phyloP scores from a whole-genome alignment of 352 stramenopile species.

The Phytopythium aichiense region DNA sequence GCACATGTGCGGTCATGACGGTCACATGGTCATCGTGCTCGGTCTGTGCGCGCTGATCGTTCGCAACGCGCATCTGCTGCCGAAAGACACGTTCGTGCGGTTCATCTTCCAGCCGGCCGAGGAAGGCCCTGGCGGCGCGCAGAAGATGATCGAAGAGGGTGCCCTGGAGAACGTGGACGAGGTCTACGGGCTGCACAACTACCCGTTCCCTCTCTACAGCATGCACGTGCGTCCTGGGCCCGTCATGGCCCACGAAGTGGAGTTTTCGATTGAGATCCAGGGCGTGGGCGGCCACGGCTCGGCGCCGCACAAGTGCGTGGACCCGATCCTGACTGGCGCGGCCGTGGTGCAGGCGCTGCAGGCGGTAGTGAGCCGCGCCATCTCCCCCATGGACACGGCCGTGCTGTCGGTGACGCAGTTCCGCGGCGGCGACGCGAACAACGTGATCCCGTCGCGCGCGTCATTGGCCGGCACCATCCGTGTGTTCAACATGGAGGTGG shows the following conservation, averaged over 20 bases:
- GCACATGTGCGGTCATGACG: conserved; percentile 96
- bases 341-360: conserved; percentile 92
- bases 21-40: conserved; percentile 93
- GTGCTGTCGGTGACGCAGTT: conserved; percentile 93
- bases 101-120: conserved; percentile 97
- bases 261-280: conserved; percentile 90
- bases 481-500: conserved; percentile 85
- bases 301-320: conserved; percentile 88
- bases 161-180: conserved; percentile 84
- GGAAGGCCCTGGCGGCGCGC: conserved; percentile 87
- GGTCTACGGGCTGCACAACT: conserved; percentile 93
- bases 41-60: conserved; percentile 84
- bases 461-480: conserved; percentile 91
- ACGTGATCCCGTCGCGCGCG: conserved; percentile 90
- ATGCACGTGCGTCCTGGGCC: conserved; percentile 86
- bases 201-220: conserved; percentile 84
- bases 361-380: conserved; percentile 87
- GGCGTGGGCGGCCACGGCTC: conserved; percentile 94
- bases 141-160: conserved; percentile 93
- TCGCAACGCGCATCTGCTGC: conserved; percentile 62
- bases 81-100: conserved; percentile 75
- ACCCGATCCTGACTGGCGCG: conserved; percentile 90
- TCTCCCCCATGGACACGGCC: conserved; percentile 89
- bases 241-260: conserved; percentile 90
- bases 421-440: conserved; percentile 90